Evolutionary conservation across 257 asterid genomes (phyloP), one percentile per base, ranked within the genome.

Genomic region (Echites panduratus): DNA sequence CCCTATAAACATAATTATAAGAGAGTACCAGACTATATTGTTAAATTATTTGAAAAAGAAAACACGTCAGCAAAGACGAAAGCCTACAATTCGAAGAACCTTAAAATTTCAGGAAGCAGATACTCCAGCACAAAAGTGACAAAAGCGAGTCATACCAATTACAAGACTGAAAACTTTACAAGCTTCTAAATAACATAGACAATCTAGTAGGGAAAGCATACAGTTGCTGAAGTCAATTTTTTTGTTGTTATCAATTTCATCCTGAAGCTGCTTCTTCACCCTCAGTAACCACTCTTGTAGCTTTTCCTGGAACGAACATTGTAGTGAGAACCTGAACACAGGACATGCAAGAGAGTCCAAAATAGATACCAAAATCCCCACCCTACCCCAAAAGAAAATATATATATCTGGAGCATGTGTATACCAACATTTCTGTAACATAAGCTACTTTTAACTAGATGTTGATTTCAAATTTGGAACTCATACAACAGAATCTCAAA

Each of bases 281-380:
- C 70, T 87, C 75, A 84, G 75, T 79, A 95, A 83, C 95, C 89
- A 92, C 40, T 92, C 96, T 66, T 92, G 95, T 74, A 95, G 80
- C 80, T 89, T 95, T 77, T 95, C 99, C 99, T 95, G 87, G 73
- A 81, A 58, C 61, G 70, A 71, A 62, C 14, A 38, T 8, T 17
- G 5, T 9, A 64, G 47, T 64, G 49, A 64, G 48, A 64, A 64
- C 40, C 48, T 64, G 5, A 64, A 17, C 14, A 12, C 29, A 35
- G 16, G 40, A 48, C 64, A 38, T 19, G 48, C 27, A 63, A 63
- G 20, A 63, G 27, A 9, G 47, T 17, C 2, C 47, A 57, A 57
- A 24, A 57, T 1, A 4, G 35, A 19, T 53, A 32, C 38, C 38
- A 32, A 32, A 32, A 32, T 20, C n/a, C 56, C n/a, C 56, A 4